These are phyloP conservation scores for Yamadazyma membranifaciens DNA, from an alignment of 1,139 yeast genomes.

Conservation along the genomic window DNA sequence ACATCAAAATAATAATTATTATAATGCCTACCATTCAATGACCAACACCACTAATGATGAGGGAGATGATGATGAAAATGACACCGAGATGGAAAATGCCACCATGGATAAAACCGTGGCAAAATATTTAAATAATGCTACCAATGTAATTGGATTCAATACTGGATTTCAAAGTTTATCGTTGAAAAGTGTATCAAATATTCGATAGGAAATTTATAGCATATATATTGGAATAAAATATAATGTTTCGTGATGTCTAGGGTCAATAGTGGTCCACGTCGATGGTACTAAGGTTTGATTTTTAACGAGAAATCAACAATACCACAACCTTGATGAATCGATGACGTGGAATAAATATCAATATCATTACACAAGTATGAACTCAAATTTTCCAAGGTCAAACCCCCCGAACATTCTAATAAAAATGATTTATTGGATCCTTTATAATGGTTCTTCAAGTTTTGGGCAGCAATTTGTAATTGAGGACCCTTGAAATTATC, in stretches of 20 bases:
- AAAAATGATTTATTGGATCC: constrained; percentile 53
- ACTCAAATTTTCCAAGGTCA: constrained; percentile 65
- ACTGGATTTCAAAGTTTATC: constrained; percentile 43
- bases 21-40: constrained; percentile 3
- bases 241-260: no score
- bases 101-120: constrained; percentile 21
- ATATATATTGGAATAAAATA: neutral
- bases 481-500: constrained; percentile 79
- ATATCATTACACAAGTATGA: constrained; percentile 72
- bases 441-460: constrained; percentile 57
- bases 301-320: constrained; percentile 84
- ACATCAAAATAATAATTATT: neutral
- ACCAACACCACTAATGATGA: constrained; percentile 2
- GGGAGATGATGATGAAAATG: constrained; percentile 11
- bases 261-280: no score
- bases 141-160: constrained; percentile 43
- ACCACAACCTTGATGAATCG: constrained; percentile 89
- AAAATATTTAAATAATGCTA: constrained; percentile 33
- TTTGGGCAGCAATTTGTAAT: constrained; percentile 63
- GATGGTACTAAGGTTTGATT: constrained; percentile 49
- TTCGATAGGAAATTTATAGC: neutral
- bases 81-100: constrained; percentile 8
- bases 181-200: constrained; percentile 32
- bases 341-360: constrained; percentile 87
- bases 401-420: constrained; percentile 91